Evolutionary conservation across 768 basidiomycete genomes (phyloP).

Genomic region (Mycena galericulata): DNA sequence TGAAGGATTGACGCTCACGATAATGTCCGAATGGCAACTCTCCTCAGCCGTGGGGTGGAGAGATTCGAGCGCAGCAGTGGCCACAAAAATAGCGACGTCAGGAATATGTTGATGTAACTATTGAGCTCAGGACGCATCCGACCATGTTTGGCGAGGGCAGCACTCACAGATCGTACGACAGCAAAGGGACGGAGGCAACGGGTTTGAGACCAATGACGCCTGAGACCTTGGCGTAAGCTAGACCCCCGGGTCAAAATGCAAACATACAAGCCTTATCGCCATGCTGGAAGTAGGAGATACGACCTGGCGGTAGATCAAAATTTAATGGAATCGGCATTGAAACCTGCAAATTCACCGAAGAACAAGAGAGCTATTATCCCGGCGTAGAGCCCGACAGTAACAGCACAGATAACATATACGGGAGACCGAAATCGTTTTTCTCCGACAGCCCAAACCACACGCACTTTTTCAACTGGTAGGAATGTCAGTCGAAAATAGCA

Average conservation of each 20-base stretch:
- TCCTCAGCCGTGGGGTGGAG: conserved; percentile 40
- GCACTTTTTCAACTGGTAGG: conserved; percentile 11
- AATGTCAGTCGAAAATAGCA: neutral
- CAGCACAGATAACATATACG: conserved; percentile 5
- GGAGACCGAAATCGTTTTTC: conserved; percentile 17
- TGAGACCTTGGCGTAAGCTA: neutral
- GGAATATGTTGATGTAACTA: conserved; percentile 41
- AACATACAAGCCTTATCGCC: conserved; percentile 19
- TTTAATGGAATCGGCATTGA: neutral
- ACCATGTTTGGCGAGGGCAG: conserved; percentile 32
- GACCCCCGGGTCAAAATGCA: neutral
- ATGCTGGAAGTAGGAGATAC: conserved; percentile 10
- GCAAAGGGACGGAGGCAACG: neutral
- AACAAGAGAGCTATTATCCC: conserved; percentile 16
- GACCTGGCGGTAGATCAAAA: conserved; percentile 5
- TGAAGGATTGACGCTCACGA: conserved; percentile 37
- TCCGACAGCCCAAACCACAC: conserved; percentile 17
- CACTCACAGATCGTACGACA: conserved; percentile 25
- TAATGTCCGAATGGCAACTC: conserved; percentile 50
- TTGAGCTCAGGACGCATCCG: neutral
- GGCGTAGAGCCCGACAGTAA: conserved; percentile 14
- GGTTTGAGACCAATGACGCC: conserved; percentile 21
- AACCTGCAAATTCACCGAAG: neutral
- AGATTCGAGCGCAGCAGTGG: conserved; percentile 44
- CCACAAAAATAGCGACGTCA: conserved; percentile 51